Conservation (phyloP, 176 grass and related monocot species). For the Canna indica region DNA sequence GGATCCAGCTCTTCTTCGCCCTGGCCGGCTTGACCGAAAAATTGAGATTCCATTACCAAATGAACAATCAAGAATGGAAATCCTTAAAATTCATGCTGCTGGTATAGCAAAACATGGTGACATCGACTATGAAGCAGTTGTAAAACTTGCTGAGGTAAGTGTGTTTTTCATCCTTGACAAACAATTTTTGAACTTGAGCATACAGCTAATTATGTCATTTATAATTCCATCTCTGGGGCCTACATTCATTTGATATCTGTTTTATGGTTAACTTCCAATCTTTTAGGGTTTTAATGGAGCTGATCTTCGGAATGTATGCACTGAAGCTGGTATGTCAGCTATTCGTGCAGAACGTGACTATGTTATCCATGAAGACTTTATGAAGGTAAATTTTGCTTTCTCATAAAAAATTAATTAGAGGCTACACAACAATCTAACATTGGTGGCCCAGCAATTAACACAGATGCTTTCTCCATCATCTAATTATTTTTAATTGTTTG, state of each 20-base stretch:
- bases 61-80: constrained; percentile 77
- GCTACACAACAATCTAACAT: neutral
- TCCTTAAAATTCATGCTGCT: constrained; percentile 91
- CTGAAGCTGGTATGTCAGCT: constrained; percentile 90
- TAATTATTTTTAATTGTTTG: neutral
- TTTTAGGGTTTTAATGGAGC: constrained; percentile 83
- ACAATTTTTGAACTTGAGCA: neutral
- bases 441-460: neutral
- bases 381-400: constrained; percentile 48
- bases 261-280: neutral
- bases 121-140: constrained; percentile 88
- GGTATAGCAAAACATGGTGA: constrained; percentile 91
- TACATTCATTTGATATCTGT: neutral
- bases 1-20: constrained; percentile 81
- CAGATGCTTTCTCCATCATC: too few relatives aligned
- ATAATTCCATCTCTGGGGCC: neutral
- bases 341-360: constrained; percentile 93
- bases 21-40: constrained; percentile 82
- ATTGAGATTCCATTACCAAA: constrained; percentile 96
- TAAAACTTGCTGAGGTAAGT: constrained; percentile 80
- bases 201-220: neutral
- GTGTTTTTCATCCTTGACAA: constrained; percentile 7
- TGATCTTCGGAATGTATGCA: constrained; percentile 87
- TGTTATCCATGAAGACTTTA: constrained; percentile 93
- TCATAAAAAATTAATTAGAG: neutral